These are phyloP conservation scores for Ogataea allantospora DNA, from an alignment of 805 yeast species.

Conservation along the genomic window DNA sequence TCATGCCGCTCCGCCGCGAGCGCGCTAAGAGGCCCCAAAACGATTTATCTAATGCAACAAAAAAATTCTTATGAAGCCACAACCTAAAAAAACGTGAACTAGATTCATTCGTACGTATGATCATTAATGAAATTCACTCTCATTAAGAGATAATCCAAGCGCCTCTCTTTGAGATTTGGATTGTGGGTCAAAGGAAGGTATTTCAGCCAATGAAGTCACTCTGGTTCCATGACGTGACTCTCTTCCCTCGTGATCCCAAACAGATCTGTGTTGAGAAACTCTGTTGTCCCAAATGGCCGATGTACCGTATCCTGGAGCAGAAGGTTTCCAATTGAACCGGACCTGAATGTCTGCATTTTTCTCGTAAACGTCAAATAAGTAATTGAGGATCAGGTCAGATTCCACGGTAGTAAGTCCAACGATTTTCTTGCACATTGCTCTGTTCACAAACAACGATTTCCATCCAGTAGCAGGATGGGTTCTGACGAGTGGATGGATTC, in stretches of 20 bases:
- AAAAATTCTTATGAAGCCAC: no score
- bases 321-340: constrained; percentile 45
- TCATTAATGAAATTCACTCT: constrained; percentile 5
- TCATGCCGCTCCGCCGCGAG: no score
- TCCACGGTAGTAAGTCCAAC: constrained; percentile 53
- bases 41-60: no score
- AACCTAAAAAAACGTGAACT: neutral
- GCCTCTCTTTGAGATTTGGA: constrained; percentile 55
- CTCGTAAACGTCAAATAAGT: constrained; percentile 43
- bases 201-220: constrained; percentile 52
- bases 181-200: constrained; percentile 48
- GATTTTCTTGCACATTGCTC: constrained; percentile 49
- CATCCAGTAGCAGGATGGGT: constrained; percentile 66
- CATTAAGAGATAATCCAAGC: constrained; percentile 35
- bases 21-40: no score
- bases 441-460: constrained; percentile 56
- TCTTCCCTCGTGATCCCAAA: constrained; percentile 41
- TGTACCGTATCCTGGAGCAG: constrained; percentile 40
- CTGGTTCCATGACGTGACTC: constrained; percentile 53
- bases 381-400: constrained; percentile 45
- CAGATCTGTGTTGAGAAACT: constrained; percentile 43
- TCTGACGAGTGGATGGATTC: constrained; percentile 61
- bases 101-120: neutral
- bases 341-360: constrained; percentile 56
- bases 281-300: constrained; percentile 52